Percentiles rank a stretch among this genome's conserved stretches.
phyloP scores from a whole-genome alignment of 345 rosid genomes.

The Leavenworthia alabamica region DNA sequence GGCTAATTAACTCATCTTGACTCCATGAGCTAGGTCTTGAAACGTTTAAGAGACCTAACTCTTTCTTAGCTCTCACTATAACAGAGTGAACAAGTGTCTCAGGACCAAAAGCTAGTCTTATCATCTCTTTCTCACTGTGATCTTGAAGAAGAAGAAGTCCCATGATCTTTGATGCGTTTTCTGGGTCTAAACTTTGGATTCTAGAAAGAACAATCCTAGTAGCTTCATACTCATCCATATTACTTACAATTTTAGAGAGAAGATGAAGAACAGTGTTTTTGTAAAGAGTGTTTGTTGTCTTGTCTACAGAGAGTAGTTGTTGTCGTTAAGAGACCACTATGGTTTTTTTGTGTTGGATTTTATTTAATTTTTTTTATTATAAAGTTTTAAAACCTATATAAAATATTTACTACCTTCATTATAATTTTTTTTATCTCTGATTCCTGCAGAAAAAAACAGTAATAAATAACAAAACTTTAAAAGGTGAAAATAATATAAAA shows the following conservation, averaged over 20 bases:
- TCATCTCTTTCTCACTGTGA: conserved; percentile 93
- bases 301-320: conserved; percentile 32
- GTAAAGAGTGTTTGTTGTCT: conserved; percentile 36
- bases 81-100: conserved; percentile 72
- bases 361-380: background rate
- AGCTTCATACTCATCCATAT: conserved; percentile 92
- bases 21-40: conserved; percentile 40
- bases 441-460: conserved; percentile 46
- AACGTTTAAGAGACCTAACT: conserved; percentile 45
- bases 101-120: conserved; percentile 85
- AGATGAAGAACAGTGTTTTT: conserved; percentile 25
- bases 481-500: too few species aligned
- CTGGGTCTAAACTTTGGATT: conserved; percentile 72
- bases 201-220: conserved; percentile 73
- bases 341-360: conserved; percentile 24
- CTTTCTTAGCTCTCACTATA: conserved; percentile 57
- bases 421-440: conserved; percentile 16
- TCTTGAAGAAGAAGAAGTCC: conserved; percentile 85
- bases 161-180: conserved; percentile 91
- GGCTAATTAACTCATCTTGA: conserved; percentile 50
- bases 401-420: conserved; percentile 9
- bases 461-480: too few species aligned
- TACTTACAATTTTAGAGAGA: background rate
- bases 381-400: background rate
- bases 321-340: conserved; percentile 28